Evolutionary conservation across 345 rosid genomes (phyloP), one percentile per base, ranked within the genome.

Genomic region (Dimocarpus longan): DNA sequence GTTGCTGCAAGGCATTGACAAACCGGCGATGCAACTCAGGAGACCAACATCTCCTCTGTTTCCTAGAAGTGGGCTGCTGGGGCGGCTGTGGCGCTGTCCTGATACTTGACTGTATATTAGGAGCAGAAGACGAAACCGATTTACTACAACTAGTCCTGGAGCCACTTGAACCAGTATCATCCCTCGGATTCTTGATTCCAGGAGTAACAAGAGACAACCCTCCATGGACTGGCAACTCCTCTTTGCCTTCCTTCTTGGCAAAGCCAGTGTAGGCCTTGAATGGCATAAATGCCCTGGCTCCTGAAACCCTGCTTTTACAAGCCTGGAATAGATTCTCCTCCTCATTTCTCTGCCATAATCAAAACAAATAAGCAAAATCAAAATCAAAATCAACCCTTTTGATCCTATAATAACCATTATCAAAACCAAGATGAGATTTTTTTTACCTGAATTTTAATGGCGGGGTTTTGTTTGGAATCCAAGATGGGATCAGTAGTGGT

Each of bases 11-110:
- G 19, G 99, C 97, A 86, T 85, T 88, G 56, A 93, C 87, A 43
- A 95, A 95, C 60, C 93, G 89, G 28, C 92, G 90, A 84, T 95
- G 99, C 77, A 95, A 84, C 84, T 91, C 97, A 0, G 96, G 92
- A n/a, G 95, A 93, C 99, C 99, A 95, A 84, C 95, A 91, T 82
- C 98, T 90, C 84, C 99, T 89, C 83, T 91, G 97, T 84, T 95
- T 95, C 89, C 99, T 83, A 26, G 85, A 48, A 76, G 82, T 82
- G 80, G 88, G 96, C 70, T 88, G 91, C 74, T 86, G 89, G 65
- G 83, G 83, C 56, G 78, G 86, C 46, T 70, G 86, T 6, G 84
- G 74, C 62, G 81, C 93, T 64, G 82, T 84, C 67, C 80, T 74
- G 12, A 78, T 80, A 79, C 52, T 82, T 1, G 89, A 81, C 46